phyloP scores from a whole-genome alignment of 2,329 filamentous ascomycete genomes.

The Rasamsonia emersonii region DNA sequence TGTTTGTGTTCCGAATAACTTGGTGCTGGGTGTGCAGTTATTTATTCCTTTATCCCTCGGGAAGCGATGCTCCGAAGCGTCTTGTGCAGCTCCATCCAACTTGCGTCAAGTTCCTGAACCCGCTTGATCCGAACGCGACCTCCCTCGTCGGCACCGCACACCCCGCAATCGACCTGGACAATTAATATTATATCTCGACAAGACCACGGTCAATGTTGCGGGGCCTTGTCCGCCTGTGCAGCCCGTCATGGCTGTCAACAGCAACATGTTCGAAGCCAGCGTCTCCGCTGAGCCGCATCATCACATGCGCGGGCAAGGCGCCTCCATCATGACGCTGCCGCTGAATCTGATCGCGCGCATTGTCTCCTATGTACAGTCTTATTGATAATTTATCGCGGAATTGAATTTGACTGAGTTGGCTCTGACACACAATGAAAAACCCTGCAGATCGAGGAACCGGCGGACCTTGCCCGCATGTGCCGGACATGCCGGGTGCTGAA shows the following conservation, averaged over 20 bases:
- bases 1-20: no score
- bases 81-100: no score
- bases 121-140: no score
- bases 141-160: no score
- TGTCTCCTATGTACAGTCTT: slow-evolving; percentile 47
- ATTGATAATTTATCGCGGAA: no score
- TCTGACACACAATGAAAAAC: background rate
- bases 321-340: slow-evolving; percentile 38
- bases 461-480: slow-evolving; percentile 51
- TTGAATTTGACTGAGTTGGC: no score
- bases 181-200: no score
- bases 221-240: slow-evolving; percentile 14
- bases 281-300: slow-evolving; percentile 19
- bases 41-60: no score
- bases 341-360: slow-evolving; percentile 52
- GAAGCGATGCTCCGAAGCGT: no score
- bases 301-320: slow-evolving; percentile 13
- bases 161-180: no score
- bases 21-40: no score
- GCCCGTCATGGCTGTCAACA: slow-evolving; percentile 35
- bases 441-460: slow-evolving; percentile 47
- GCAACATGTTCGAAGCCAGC: slow-evolving; percentile 33
- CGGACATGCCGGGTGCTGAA: slow-evolving; percentile 54
- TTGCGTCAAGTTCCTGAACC: no score
- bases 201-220: slow-evolving; percentile 18